Conservation (phyloP, 257 asterid species). For the Solanum appendiculatum region DNA sequence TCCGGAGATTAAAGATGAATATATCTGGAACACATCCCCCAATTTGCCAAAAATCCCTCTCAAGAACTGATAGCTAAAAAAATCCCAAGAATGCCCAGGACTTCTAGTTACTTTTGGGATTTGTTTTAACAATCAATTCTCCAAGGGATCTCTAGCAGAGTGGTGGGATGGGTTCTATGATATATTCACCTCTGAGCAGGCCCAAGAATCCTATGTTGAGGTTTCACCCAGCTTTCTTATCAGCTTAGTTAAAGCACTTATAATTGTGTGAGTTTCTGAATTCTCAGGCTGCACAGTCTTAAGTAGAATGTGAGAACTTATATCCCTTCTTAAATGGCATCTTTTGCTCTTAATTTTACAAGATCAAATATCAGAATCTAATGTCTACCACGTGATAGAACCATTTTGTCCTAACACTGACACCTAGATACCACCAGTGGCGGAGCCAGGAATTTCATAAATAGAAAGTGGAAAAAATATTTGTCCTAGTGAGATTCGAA, state of each 20-base stretch:
- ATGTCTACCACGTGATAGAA: background rate
- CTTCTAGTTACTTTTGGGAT: background rate
- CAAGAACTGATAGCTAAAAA: background rate
- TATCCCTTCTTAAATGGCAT: background rate
- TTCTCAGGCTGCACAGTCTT: background rate
- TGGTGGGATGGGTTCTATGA: conserved; percentile 61
- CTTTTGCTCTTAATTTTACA: background rate
- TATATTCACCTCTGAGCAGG: background rate
- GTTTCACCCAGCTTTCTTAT: background rate
- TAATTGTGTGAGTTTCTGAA: background rate
- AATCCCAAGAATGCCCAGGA: background rate
- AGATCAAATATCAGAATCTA: background rate
- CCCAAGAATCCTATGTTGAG: background rate
- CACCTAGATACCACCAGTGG: background rate
- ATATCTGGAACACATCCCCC: background rate
- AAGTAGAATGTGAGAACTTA: background rate
- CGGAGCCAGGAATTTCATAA: too few species aligned
- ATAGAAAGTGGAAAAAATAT: too few species aligned
- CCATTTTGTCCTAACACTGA: background rate
- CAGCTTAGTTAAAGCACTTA: background rate
- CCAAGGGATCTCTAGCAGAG: conserved; percentile 31
- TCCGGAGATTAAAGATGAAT: background rate
- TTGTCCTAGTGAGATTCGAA: too few species aligned
- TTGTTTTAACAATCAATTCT: background rate
- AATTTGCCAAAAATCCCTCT: background rate